phyloP scores from a whole-genome alignment of 2,329 filamentous ascomycete species.

The Cladosporium cucumerinum region DNA sequence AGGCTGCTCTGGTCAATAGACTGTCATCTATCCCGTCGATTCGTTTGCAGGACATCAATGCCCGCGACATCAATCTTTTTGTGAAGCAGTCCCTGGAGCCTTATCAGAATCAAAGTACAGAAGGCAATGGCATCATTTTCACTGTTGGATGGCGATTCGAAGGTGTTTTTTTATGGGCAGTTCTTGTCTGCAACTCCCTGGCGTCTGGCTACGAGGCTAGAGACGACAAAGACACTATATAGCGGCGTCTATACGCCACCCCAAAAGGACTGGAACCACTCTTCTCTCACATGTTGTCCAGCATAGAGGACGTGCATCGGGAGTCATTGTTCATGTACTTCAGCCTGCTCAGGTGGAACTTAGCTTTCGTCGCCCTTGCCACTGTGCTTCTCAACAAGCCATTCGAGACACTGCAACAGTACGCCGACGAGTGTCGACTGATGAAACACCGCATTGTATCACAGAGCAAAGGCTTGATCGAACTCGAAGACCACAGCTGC shows the following conservation, averaged over 20 bases:
- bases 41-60: conserved; percentile 2
- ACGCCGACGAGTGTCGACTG: background rate
- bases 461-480: conserved; percentile 6
- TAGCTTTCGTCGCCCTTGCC: background rate
- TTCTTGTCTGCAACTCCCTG: background rate
- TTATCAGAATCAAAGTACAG: background rate
- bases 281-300: background rate
- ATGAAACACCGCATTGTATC: background rate
- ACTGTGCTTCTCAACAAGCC: background rate
- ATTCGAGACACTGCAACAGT: background rate
- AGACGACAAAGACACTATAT: background rate
- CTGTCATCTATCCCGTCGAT: background rate
- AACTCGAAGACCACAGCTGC: too few species aligned
- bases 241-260: background rate
- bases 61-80: background rate
- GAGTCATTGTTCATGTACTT: background rate
- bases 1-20: background rate
- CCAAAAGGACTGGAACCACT: background rate
- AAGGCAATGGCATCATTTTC: background rate
- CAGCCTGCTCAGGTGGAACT: background rate
- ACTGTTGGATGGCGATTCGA: background rate
- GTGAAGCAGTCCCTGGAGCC: background rate
- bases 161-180: conserved; percentile 13
- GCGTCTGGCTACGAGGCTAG: background rate
- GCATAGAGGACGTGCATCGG: background rate